phyloP scores from a whole-genome alignment of 1,139 yeast species.

The Sugiyamaella sp. region DNA sequence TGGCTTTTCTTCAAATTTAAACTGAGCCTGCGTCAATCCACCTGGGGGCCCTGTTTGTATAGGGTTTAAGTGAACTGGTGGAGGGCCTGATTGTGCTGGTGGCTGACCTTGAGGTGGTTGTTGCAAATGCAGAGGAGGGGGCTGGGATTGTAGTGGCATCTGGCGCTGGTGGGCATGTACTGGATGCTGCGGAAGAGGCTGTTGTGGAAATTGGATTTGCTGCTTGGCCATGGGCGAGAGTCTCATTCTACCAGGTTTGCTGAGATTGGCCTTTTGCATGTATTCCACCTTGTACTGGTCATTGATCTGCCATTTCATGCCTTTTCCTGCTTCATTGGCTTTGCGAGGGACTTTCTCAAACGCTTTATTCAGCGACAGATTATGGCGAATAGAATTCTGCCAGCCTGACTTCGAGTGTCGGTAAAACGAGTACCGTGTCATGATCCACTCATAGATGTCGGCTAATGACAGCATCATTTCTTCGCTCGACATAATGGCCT shows the following conservation, averaged over 20 bases:
- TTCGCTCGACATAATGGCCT: conserved; percentile 84
- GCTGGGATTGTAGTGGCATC: not conserved
- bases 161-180: not conserved
- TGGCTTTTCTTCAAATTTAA: not conserved
- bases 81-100: conserved; percentile 1
- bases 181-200: not conserved
- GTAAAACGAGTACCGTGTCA: conserved; percentile 86
- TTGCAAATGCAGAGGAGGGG: conserved; percentile 26
- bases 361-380: conserved; percentile 78
- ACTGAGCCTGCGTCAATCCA: not conserved
- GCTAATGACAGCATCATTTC: conserved; percentile 89
- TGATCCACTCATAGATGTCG: conserved; percentile 90
- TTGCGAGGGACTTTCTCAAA: conserved; percentile 94
- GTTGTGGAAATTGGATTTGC: conserved; percentile 17
- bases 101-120: conserved; percentile 25
- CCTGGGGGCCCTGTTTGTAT: not conserved
- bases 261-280: conserved; percentile 63
- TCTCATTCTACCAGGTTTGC: conserved; percentile 18
- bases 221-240: conserved; percentile 12
- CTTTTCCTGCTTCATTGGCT: conserved; percentile 97
- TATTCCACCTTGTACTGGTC: conserved; percentile 84
- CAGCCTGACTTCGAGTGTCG: conserved; percentile 93
- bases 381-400: conserved; percentile 88
- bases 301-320: conserved; percentile 98
- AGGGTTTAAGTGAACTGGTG: not conserved